phyloP scores from a whole-genome alignment of 768 basidiomycete genomes.

The Boletus pseudo-olivaceus region DNA sequence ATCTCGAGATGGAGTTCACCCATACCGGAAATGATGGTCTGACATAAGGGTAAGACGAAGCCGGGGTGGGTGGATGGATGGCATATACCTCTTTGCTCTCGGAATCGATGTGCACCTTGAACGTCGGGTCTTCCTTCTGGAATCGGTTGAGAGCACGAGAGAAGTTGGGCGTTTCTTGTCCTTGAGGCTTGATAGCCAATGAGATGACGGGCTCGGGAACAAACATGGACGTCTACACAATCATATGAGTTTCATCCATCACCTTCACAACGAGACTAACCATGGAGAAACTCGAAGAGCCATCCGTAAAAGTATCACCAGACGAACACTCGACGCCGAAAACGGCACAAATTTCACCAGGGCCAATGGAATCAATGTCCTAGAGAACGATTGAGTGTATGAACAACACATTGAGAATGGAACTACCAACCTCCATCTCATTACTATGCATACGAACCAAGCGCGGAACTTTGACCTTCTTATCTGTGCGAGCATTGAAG shows the following conservation, averaged over 20 bases:
- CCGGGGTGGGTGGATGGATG: neutral
- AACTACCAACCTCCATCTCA: slow-evolving; percentile 85
- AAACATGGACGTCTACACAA: slow-evolving; percentile 86
- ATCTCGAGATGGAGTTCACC: slow-evolving; percentile 98
- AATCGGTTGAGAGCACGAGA: slow-evolving; percentile 95
- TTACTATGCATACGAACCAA: slow-evolving; percentile 98
- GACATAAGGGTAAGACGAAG: neutral
- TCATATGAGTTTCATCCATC: neutral
- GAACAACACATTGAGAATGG: neutral
- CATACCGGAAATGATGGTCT: slow-evolving; percentile 99
- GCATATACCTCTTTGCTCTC: slow-evolving; percentile 84
- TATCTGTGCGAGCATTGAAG: slow-evolving; percentile 90
- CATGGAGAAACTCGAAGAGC: slow-evolving; percentile 89
- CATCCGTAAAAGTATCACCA: slow-evolving; percentile 97
- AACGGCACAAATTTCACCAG: slow-evolving; percentile 98
- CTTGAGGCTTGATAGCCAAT: slow-evolving; percentile 86
- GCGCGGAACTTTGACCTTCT: slow-evolving; percentile 95
- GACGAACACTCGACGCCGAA: slow-evolving; percentile 98
- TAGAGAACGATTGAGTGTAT: slow-evolving; percentile 25
- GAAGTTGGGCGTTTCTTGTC: slow-evolving; percentile 93
- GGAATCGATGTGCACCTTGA: slow-evolving; percentile 91
- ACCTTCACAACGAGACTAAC: slow-evolving; percentile 40
- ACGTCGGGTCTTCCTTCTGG: slow-evolving; percentile 98
- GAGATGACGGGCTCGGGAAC: slow-evolving; percentile 99
- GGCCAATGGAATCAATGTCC: slow-evolving; percentile 92